These are phyloP conservation scores for Metschnikowia baotianmanensis DNA, from an alignment of 805 yeast genomes.

Conservation along the genomic window DNA sequence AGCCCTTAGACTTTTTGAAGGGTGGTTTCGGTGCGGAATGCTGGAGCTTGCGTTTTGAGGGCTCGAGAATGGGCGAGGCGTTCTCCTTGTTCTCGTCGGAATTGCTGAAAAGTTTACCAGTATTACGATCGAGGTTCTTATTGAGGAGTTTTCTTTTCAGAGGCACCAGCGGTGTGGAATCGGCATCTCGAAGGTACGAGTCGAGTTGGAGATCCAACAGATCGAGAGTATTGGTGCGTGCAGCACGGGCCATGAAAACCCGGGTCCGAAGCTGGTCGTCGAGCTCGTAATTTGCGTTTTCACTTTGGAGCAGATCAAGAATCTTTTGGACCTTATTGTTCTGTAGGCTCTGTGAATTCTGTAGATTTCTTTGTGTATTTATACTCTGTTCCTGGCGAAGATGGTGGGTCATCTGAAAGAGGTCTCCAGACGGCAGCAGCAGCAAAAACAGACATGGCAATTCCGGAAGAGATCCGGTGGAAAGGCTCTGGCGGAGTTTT, in stretches of 20 bases:
- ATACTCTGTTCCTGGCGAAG: conserved; percentile 22
- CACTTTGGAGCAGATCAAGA: conserved; percentile 30
- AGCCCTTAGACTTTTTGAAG: conserved; percentile 11
- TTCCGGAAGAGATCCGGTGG: conserved; percentile 13
- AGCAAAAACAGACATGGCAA: conserved; percentile 14
- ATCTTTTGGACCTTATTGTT: conserved; percentile 40
- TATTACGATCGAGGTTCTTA: too few species aligned
- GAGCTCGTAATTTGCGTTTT: conserved; percentile 24
- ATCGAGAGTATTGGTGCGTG: conserved; percentile 14
- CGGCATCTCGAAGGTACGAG: conserved; percentile 15
- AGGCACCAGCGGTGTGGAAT: not conserved
- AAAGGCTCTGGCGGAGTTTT: conserved; percentile 11
- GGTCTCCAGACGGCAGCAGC: conserved; percentile 24
- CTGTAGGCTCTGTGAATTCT: too few species aligned
- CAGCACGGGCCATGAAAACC: conserved; percentile 23
- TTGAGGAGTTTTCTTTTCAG: too few species aligned
- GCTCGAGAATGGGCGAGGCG: conserved; percentile 24
- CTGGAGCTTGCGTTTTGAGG: conserved; percentile 25
- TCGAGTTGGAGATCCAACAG: conserved; percentile 20
- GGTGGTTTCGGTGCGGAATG: conserved; percentile 9
- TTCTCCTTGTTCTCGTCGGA: conserved; percentile 33
- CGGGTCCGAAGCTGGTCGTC: conserved; percentile 21
- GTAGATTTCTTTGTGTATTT: too few species aligned
- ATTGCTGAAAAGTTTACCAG: not conserved
- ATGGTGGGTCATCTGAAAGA: conserved; percentile 32